Base-by-base conservation (phyloP, 2,329 filamentous ascomycete genomes). In the Fonsecaea monophora region DNA sequence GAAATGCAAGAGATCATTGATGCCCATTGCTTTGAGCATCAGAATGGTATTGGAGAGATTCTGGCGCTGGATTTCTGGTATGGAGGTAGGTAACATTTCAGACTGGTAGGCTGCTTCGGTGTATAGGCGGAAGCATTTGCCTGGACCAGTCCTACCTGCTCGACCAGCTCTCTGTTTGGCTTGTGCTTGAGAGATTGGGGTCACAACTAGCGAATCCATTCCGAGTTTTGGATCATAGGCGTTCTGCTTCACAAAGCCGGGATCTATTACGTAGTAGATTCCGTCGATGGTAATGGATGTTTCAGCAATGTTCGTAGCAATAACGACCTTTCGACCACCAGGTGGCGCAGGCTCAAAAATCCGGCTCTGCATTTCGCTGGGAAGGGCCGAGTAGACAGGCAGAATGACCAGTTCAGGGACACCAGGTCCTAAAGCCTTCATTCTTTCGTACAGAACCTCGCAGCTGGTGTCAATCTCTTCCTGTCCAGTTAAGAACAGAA, bases 1-100 rank as follows among this genome's bases (percentile, higher is more conserved):
- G 75, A 99, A 99, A 76, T 96, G 93, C 12, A 99, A 85, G 1
- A 99, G 83, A 76, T 99, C 95, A 75, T 99, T 98, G 78, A 99
- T 98, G 2, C 96, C 95, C 93, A 99, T 98, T 0, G 95, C 95
- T 77, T 99, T 99, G 59, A 99, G 86, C 91, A 97, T 97, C 55
- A 99, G 85, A 77, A 99, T 98, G 0, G 94, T 97, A 72, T 91
- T 89, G 0, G 92, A 91, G 61, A 99, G 77, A 74, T 99, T 99
- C 77, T 97, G 92, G 1, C 95, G 86, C 76, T 99, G 95, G 60
- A 99, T 99, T 74, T 98, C 95, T 0, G 95, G 95, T 35, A 98
- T 96, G 0, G 93, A 94, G 0, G 94, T 97, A 0, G 95, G 94
- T 66, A 98, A 81, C 94, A 99, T 97, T 79, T 99, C 96, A 0